Evolutionary conservation across 2,329 filamentous ascomycete species (phyloP), one percentile per base, ranked within the genome.

Genomic region (Cladosporium sp.): DNA sequence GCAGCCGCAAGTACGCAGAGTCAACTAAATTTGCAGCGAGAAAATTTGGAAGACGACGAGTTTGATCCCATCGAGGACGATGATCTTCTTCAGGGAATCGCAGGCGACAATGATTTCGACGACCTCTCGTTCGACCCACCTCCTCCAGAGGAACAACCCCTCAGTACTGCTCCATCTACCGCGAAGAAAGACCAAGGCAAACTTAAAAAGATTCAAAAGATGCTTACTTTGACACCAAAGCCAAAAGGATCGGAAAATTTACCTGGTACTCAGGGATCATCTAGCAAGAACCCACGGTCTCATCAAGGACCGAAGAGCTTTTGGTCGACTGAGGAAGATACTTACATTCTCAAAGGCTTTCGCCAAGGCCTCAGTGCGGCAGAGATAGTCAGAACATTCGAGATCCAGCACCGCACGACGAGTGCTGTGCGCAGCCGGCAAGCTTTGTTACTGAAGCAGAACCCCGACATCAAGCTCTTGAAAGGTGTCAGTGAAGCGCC

Each of bases 41-140:
- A 28, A 28, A 28, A 28, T 28, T 28, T 28, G 22, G 5, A 28
- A 3, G 22, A 28, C 22, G 22, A 28, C 22, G 48, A 50, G 4
- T 34, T 46, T 32, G 50, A 53, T 28, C 43, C 43, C 8, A 53
- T 53, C n/a, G 50, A 53, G 16, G 50, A 53, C 18, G 50, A 53
- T n/a, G 50, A 53, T 13, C 18, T 46, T 6, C 50, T 45, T 8
- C 28, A 46, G 16, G 50, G 43, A 11, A 50, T 50, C 35, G 33
- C 42, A 1, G 42, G 34, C 22, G 18, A 52, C 10, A 35, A 52
- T 34, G 34, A 38, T 11, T 14, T 14, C 19, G 19, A 45, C 7
- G 34, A 33, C 35, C 9, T 14, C 35, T 13, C n/a, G 4, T 38
- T 14, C 10, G 46, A 13, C 10, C 9, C 38, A 14, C 31, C n/a